These are phyloP conservation scores for Solioccasus polychromus DNA, from an alignment of 768 basidiomycete genomes.

Conservation along the genomic window DNA sequence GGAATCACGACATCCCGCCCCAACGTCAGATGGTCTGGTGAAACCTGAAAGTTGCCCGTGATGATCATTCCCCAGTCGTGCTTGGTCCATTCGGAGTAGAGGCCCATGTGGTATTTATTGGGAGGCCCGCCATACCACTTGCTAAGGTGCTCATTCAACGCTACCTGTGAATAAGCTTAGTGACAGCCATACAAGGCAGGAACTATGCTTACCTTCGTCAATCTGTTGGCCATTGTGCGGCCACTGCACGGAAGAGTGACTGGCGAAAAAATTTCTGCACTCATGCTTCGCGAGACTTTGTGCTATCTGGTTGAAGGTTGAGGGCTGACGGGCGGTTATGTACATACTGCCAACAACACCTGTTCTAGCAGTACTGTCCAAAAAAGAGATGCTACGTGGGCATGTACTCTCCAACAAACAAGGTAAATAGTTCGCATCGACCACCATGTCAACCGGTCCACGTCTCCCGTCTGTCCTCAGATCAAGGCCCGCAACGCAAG, in stretches of 20 bases:
- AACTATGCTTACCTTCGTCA: conserved; percentile 46
- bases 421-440: too few species aligned
- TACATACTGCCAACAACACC: too few species aligned
- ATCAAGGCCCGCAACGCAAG: conserved; percentile 32
- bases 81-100: conserved; percentile 75
- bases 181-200: background rate
- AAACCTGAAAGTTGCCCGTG: conserved; percentile 82
- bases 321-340: too few species aligned
- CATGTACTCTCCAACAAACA: too few species aligned
- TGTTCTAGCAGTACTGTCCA: too few species aligned
- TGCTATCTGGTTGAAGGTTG: too few species aligned
- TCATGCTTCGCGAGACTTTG: too few species aligned
- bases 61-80: conserved; percentile 86
- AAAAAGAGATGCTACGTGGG: too few species aligned
- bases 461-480: conserved; percentile 34
- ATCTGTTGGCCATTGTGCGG: conserved; percentile 41
- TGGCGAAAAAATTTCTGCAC: conserved; percentile 20
- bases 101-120: conserved; percentile 53
- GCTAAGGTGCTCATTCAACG: conserved; percentile 85
- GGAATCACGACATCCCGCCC: conserved; percentile 74
- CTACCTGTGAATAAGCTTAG: conserved; percentile 51
- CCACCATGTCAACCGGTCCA: conserved; percentile 22
- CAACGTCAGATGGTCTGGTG: conserved; percentile 57
- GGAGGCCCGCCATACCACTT: conserved; percentile 67
- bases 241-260: conserved; percentile 34